These are phyloP conservation scores for Solanum pennellii DNA, from an alignment of 257 asterid genomes.

Conservation along the genomic window DNA sequence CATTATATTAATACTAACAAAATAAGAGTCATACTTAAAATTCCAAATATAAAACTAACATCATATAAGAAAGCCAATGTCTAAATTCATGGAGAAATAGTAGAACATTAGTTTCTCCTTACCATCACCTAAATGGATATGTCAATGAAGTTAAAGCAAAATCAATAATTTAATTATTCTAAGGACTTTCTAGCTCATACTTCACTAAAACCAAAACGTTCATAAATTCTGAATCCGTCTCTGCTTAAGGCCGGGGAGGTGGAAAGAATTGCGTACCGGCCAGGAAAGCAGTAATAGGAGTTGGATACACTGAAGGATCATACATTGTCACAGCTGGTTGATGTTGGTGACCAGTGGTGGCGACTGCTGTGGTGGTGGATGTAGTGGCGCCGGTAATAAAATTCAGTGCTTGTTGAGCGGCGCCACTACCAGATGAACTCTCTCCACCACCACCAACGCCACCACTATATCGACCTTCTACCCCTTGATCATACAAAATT, in stretches of 20 bases:
- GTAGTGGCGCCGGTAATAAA: conserved; percentile 14
- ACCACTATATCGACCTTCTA: conserved; percentile 24
- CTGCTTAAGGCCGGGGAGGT: conserved; percentile 50
- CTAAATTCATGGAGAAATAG: background rate
- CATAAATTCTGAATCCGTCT: background rate
- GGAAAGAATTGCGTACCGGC: conserved; percentile 87
- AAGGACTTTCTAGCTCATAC: background rate
- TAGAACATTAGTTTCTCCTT: background rate
- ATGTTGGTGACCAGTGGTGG: conserved; percentile 6
- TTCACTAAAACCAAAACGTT: background rate
- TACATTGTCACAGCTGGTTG: conserved; percentile 19
- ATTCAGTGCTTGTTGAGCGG: conserved; percentile 19
- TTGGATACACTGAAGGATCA: conserved; percentile 50
- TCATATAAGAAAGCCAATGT: background rate
- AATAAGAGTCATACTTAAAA: conserved; percentile 21
- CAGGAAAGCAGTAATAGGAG: conserved; percentile 49
- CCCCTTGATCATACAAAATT: conserved; percentile 70
- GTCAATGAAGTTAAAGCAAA: background rate
- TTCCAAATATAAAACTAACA: conserved; percentile 10
- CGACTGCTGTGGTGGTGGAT: background rate
- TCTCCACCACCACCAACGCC: conserved; percentile 13
- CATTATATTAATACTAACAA: background rate
- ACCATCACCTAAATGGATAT: background rate
- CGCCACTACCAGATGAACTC: conserved; percentile 27
- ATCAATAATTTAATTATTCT: background rate